Conservation (phyloP, 2,329 filamentous ascomycete genomes). For the Xylariomycetidae sp. region DNA sequence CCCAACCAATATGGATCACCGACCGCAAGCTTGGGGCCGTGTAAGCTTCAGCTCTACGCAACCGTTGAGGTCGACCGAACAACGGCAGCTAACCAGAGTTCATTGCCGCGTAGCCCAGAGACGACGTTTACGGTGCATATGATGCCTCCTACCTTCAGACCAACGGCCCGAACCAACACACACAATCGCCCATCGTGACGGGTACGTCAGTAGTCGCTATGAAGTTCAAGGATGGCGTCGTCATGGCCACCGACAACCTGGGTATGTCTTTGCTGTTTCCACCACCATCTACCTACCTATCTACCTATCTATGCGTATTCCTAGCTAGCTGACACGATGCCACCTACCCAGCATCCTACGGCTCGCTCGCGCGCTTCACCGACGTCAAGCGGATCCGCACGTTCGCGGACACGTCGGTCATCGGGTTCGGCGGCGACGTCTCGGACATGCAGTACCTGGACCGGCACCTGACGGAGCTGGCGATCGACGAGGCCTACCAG, state of each 20-base stretch:
- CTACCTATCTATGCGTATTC: not conserved
- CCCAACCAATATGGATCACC: slow-evolving; percentile 58
- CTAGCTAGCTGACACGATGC: not conserved
- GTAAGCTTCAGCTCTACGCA: slow-evolving; percentile 36
- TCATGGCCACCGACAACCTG: slow-evolving; percentile 94
- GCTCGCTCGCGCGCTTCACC: slow-evolving; percentile 92
- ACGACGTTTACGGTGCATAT: slow-evolving; percentile 94
- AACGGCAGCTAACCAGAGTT: slow-evolving; percentile 28
- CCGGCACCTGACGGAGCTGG: slow-evolving; percentile 79
- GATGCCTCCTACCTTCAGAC: slow-evolving; percentile 77
- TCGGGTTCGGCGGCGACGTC: slow-evolving; percentile 95
- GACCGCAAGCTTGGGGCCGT: slow-evolving; percentile 67
- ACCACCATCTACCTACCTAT: not conserved
- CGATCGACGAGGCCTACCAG: slow-evolving; percentile 83
- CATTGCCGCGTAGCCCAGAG: slow-evolving; percentile 64
- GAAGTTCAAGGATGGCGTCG: slow-evolving; percentile 94
- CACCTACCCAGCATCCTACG: slow-evolving; percentile 72
- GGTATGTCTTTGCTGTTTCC: slow-evolving; percentile 46
- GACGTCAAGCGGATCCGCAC: slow-evolving; percentile 91
- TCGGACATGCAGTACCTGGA: slow-evolving; percentile 99
- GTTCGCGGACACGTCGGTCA: slow-evolving; percentile 76
- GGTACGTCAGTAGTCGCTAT: slow-evolving; percentile 92
- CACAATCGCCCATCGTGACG: slow-evolving; percentile 88
- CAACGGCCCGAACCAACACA: slow-evolving; percentile 71
- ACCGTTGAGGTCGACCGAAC: too few relatives aligned